Base-by-base conservation (phyloP, 306 rosid genomes). In the Medicago arabica region DNA sequence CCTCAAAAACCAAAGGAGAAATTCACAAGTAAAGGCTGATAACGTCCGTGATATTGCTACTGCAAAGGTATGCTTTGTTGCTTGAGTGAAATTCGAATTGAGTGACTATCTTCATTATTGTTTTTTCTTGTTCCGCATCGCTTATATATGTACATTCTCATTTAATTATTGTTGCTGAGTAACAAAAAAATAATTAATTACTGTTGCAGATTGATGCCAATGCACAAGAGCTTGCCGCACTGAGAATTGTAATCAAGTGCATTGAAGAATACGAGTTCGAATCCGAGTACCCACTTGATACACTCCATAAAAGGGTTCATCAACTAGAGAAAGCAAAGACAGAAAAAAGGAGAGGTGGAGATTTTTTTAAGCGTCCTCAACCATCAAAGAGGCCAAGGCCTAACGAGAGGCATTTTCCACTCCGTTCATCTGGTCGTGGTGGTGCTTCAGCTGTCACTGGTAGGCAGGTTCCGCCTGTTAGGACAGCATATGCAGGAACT, bases 201-300 rank as follows among this genome's bases (percentile, higher is more conserved):
- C n/a, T 23, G 8, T 31, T 78, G 79, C 78, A 79, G 83, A 72
- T 72, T 72, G 78, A 79, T 64, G 83, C 83, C 60, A 78, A 78
- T 78, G 72, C 77, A 38, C 72, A 78, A 78, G 82, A 78, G 72
- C 82, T 91, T 75, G 86, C 85, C 6, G 97, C 92, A 15, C 66
- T 91, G 73, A 91, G 80, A 77, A 67, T 79, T 25, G 90, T 91
- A 47, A 86, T 91, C 8, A 78, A 71, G 55, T 78, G 82, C 55
- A 78, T 78, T 69, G 87, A 86, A 82, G 95, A 87, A 75, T 87
- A 87, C 84, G 82, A 87, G 28, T 90, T 89, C 1, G 95, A 89
- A 66, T 80, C 87, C 8, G 97, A 89, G 60, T 89, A 91, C 85
- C 89, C 95, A 9, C 92, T 89, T 41, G 97, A 91, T 74, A 86